A percentile compares a stretch with the other conserved stretches of the same genome.
phyloP scores from a whole-genome alignment of 257 asterid genomes.

The Henckelia pumila region DNA sequence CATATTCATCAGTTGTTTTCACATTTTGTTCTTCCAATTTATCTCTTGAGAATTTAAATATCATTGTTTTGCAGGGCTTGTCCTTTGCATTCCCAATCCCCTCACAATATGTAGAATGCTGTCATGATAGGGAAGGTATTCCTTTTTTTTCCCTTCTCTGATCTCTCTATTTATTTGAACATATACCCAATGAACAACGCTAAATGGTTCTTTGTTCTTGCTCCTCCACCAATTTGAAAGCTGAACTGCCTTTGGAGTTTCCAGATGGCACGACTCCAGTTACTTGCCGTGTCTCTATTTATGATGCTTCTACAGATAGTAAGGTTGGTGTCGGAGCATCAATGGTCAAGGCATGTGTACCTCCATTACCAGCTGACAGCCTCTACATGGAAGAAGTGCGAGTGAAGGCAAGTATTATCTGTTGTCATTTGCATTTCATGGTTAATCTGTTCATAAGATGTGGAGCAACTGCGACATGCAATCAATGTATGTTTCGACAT shows the following conservation, averaged over 20 bases:
- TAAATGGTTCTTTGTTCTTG: slow-evolving; percentile 14
- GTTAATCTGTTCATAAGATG: not conserved
- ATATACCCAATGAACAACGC: slow-evolving; percentile 1
- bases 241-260: slow-evolving; percentile 82
- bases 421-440: not conserved
- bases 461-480: not conserved
- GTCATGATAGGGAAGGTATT: slow-evolving; percentile 44
- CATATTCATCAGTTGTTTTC: not conserved
- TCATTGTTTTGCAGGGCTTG: slow-evolving; percentile 55
- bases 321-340: slow-evolving; percentile 72
- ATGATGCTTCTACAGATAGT: slow-evolving; percentile 61
- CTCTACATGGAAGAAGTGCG: slow-evolving; percentile 88
- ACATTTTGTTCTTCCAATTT: slow-evolving; percentile 9
- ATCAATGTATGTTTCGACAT: not conserved
- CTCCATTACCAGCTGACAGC: slow-evolving; percentile 76
- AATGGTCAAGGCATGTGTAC: slow-evolving; percentile 70
- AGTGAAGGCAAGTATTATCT: slow-evolving; percentile 49
- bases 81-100: slow-evolving; percentile 88
- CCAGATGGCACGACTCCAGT: slow-evolving; percentile 93
- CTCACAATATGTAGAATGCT: slow-evolving; percentile 64
- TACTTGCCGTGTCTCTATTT: slow-evolving; percentile 71
- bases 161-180: slow-evolving; percentile 1
- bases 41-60: slow-evolving; percentile 12
- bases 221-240: slow-evolving; percentile 29
- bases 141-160: too few relatives aligned